phyloP scores from a whole-genome alignment of 176 grass and related monocot genomes.

The Rhynchospora tenuis region DNA sequence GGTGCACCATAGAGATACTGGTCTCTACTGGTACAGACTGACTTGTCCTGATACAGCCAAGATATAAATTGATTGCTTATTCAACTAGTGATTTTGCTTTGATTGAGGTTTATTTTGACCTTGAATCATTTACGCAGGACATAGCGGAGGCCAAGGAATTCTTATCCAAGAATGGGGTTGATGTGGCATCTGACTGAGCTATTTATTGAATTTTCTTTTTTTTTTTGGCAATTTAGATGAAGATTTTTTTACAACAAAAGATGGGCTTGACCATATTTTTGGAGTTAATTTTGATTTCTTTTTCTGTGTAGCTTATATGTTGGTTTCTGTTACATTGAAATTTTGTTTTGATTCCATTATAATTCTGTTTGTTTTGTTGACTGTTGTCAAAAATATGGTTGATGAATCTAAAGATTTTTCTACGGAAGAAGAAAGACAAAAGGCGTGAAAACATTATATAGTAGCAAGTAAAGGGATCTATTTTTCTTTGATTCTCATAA shows the following conservation, averaged over 20 bases:
- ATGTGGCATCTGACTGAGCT: slow-evolving; percentile 47
- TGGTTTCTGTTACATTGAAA: no score
- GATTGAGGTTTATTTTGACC: background rate
- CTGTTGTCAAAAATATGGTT: no score
- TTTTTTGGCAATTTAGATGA: background rate
- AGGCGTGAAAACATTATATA: no score
- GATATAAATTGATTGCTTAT: background rate
- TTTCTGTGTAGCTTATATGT: no score
- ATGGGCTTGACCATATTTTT: background rate
- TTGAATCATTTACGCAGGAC: slow-evolving; percentile 39
- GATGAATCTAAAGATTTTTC: no score
- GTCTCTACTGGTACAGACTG: background rate
- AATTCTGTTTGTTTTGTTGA: no score
- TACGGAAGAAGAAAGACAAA: no score
- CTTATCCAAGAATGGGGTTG: slow-evolving; percentile 54
- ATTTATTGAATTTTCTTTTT: no score
- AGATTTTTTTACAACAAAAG: background rate
- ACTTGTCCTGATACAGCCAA: background rate
- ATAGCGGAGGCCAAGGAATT: slow-evolving; percentile 78
- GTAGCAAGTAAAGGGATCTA: no score
- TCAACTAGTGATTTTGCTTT: background rate
- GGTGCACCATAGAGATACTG: background rate
- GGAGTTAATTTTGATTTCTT: background rate
- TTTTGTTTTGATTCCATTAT: no score
- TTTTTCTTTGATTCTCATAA: no score